Evolutionary conservation across 2,329 filamentous ascomycete genomes (phyloP).

Genomic region (Diaporthe nobilis): DNA sequence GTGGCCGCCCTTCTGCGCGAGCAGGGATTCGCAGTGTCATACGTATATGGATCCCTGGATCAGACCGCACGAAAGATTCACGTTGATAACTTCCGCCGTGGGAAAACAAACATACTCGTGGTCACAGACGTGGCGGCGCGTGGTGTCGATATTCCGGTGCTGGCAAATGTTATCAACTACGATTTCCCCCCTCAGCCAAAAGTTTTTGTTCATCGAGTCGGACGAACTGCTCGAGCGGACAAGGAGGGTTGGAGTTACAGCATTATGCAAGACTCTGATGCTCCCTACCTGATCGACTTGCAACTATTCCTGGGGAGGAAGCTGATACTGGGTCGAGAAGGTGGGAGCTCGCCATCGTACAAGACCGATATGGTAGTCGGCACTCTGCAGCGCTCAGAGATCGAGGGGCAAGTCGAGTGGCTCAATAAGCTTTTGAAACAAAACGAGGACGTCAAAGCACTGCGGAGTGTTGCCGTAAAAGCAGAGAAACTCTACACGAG

Average conservation of each 20-base stretch:
- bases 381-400: slow-evolving; percentile 76
- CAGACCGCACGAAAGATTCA: slow-evolving; percentile 94
- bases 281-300: slow-evolving; percentile 92
- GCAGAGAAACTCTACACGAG: slow-evolving; percentile 94
- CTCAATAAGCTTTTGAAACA: slow-evolving; percentile 83
- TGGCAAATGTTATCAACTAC: slow-evolving; percentile 99
- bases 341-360: slow-evolving; percentile 74
- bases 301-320: slow-evolving; percentile 94
- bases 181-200: slow-evolving; percentile 98
- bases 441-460: slow-evolving; percentile 77
- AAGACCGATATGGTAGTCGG: slow-evolving; percentile 89
- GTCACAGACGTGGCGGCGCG: slow-evolving; percentile 97
- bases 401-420: slow-evolving; percentile 86
- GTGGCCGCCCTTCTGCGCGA: slow-evolving; percentile 83
- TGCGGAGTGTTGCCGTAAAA: slow-evolving; percentile 83
- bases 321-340: slow-evolving; percentile 80
- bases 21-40: slow-evolving; percentile 90
- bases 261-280: slow-evolving; percentile 87
- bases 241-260: slow-evolving; percentile 96
- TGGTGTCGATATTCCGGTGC: slow-evolving; percentile 96
- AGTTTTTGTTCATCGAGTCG: slow-evolving; percentile 95
- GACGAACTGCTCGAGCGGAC: slow-evolving; percentile 94
- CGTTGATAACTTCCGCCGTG: slow-evolving; percentile 88
- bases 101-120: slow-evolving; percentile 89
- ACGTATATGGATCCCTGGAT: slow-evolving; percentile 94